Evolutionary conservation across 495 filamentous ascomycete genomes (phyloP), one percentile per base, ranked within the genome.

Genomic region (Arthonia radiata): DNA sequence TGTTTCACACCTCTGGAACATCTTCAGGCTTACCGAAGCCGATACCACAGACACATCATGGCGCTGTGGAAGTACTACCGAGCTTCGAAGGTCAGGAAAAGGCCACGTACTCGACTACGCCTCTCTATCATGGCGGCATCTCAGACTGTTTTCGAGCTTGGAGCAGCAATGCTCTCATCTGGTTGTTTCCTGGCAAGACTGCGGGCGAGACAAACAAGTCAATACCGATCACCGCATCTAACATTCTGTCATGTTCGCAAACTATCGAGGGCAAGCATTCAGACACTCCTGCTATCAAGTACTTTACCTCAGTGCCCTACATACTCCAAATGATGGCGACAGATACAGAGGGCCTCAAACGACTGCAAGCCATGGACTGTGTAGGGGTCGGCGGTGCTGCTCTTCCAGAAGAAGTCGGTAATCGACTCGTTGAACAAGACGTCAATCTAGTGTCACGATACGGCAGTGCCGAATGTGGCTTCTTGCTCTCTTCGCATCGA

Each of bases 71-170:
- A 0, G 51, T 54, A 3, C 42, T 67, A 2, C 62, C 60, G 2
- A 36, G 31, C 10, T 47, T 63, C 12, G 18, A 27, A 2, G 31
- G 43, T n/a, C 8, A 23, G 15, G 25, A 27, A 2, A 34, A 31
- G n/a, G 50, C 57, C 5, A 61, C 59, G n/a, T 64, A 66, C 28
- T 57, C 60, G 5, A 64, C 61, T 0, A 68, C 62, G n/a, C 62
- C 64, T 4, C 48, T 69, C 2, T 67, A 64, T 39, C 59, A 66
- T 31, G 64, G 61, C 1, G 64, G 63, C 4, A 44, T 61, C n/a
- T 59, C 64, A 8, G 64, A 69, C 32, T 47, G 57, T 15, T 56
- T 66, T 27, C 50, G 64, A 16, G 47, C 58, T 2, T 59, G 61
- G 54, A 54, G 54, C 11, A 53, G 49, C 25, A 43, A 40, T 10